Conservation (phyloP, 345 rosid species). For the Gossypium ekmanianum region DNA sequence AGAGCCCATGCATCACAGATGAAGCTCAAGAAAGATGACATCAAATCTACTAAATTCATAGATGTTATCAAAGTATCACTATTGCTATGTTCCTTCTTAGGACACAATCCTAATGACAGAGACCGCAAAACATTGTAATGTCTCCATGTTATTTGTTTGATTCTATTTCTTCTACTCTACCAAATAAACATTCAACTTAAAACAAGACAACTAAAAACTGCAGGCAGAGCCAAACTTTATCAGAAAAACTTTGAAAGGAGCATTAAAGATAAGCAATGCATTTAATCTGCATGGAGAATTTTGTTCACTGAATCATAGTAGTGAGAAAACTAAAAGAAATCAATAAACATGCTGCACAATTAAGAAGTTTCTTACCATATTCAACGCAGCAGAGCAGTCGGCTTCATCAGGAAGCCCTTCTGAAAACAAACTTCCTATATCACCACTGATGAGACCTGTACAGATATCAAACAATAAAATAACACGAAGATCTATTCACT, state of each 20-base stretch:
- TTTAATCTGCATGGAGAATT: neutral
- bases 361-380: slow-evolving; percentile 16
- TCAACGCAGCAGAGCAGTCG: neutral
- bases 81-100: neutral
- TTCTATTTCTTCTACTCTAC: neutral
- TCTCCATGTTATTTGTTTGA: neutral
- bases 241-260: neutral
- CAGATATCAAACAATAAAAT: neutral
- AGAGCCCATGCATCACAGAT: neutral
- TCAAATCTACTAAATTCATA: neutral
- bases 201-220: neutral
- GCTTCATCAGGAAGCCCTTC: slow-evolving; percentile 18
- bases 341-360: neutral
- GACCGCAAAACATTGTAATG: neutral
- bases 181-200: neutral
- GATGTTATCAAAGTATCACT: neutral
- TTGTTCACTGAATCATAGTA: neutral
- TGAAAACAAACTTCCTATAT: neutral
- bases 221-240: neutral
- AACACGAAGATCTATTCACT: neutral
- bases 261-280: neutral
- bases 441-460: slow-evolving; percentile 5
- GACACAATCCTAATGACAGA: neutral
- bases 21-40: neutral
- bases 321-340: neutral